Base-by-base conservation (phyloP, 2,329 filamentous ascomycete genomes). In the Beauveria asiatica region DNA sequence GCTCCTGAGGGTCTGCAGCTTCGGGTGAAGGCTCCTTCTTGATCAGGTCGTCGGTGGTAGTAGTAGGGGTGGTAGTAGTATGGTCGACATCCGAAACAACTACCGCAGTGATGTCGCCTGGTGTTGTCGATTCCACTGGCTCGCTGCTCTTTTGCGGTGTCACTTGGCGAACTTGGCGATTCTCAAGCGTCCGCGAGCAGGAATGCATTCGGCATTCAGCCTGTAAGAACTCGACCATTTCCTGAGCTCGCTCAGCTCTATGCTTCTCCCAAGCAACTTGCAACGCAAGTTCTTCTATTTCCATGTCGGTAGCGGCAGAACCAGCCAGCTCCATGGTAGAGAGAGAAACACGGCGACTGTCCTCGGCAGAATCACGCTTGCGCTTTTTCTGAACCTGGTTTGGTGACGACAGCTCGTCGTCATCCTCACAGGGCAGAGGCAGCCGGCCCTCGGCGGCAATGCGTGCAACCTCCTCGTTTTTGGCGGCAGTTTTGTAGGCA, bases 171-270 rank as follows among this genome's bases (percentile, higher is more conserved):
- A 45, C 16, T 21, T 61, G 50, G 11, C 54, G 23, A 59, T 66
- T 66, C 0, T 68, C 65, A 60, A 76, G 80, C 62, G 76, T 80
- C 68, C 85, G 87, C 1, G 81, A 76, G 74, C 88, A 90, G 72
- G 82, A 84, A 51, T 81, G 80, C 64, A 92, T 80, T 54, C 84
- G 80, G 70, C 87, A 91, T 70, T 93, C 89, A 59, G 88, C 81
- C 68, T 89, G 83, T 69, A 92, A 77, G 71, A 90, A 92, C 37
- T 92, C 87, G 52, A 91, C 79, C 68, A 88, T 83, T 62, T 91
- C 88, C 64, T 87, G 79, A 0, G 88, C 87, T 8, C 87, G 82
- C 63, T 88, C 80, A 10, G 88, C 86, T 59, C 86, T 79, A 68
- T 83, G 81, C 74, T 82, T 75, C 72, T 83, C 82, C 80, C 82